Conservation (phyloP, 768 basidiomycete species). For the Hemileccinum rubropunctum region DNA sequence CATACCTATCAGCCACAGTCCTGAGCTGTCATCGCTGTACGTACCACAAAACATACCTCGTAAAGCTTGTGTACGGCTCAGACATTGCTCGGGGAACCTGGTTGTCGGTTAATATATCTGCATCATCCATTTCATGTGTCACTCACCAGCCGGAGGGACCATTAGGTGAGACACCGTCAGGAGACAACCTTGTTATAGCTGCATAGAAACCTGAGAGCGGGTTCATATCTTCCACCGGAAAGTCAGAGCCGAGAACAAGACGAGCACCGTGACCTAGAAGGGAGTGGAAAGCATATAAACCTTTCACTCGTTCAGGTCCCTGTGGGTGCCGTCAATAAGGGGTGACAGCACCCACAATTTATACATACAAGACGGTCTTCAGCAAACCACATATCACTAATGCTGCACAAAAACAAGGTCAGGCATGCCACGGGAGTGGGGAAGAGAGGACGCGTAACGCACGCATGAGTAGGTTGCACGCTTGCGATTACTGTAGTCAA, state of each 20-base stretch:
- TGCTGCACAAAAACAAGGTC: conserved; percentile 36
- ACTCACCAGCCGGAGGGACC: conserved; percentile 80
- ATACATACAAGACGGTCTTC: conserved; percentile 69
- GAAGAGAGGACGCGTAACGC: conserved; percentile 29
- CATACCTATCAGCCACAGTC: conserved; percentile 54
- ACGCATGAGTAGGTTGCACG: conserved; percentile 89
- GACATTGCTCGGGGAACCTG: conserved; percentile 81
- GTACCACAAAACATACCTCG: conserved; percentile 43
- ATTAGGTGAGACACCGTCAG: conserved; percentile 73
- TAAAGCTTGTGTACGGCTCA: conserved; percentile 75
- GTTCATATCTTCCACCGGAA: conserved; percentile 85
- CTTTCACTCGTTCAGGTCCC: conserved; percentile 83
- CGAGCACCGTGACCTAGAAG: conserved; percentile 55
- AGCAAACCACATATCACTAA: conserved; percentile 89
- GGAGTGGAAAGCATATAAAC: conserved; percentile 84
- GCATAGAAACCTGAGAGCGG: conserved; percentile 86
- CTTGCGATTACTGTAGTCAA: conserved; percentile 72
- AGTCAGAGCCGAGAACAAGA: conserved; percentile 84
- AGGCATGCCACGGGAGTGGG: not conserved
- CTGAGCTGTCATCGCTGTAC: not conserved
- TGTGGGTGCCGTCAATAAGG: conserved; percentile 18
- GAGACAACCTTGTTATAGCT: conserved; percentile 74
- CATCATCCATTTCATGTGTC: no score
- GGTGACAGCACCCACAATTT: not conserved
- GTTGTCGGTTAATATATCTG: no score